Conservation (phyloP, 257 asterid species). For the Perilla frutescens region DNA sequence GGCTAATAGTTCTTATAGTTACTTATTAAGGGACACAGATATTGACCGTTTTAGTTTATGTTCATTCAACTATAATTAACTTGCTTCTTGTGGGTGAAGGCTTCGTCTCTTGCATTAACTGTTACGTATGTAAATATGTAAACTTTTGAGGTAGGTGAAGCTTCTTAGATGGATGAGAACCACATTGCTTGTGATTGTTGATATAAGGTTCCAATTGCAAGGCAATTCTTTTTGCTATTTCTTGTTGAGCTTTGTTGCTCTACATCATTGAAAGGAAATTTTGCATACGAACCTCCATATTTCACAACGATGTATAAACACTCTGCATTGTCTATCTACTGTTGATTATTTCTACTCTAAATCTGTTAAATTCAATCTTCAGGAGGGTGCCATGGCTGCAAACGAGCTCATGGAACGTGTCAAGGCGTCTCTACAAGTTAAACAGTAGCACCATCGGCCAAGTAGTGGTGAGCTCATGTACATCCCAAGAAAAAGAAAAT, state of each 20-base stretch:
- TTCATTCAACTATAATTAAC: neutral
- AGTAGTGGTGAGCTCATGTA: conserved; percentile 23
- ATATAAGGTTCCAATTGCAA: neutral
- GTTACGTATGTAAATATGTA: neutral
- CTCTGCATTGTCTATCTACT: neutral
- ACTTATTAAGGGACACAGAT: neutral
- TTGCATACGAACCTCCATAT: neutral
- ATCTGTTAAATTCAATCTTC: conserved; percentile 25
- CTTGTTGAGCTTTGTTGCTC: neutral
- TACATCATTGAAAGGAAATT: neutral
- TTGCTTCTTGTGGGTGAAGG: neutral
- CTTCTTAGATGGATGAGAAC: neutral
- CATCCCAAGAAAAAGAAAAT: conserved; percentile 8
- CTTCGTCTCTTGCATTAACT: neutral
- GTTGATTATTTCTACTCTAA: neutral
- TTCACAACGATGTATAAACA: neutral
- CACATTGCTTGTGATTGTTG: neutral
- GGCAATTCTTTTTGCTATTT: neutral
- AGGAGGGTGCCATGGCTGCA: conserved; percentile 81
- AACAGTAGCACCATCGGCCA: conserved; percentile 22
- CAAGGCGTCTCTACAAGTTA: conserved; percentile 59
- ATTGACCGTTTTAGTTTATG: neutral
- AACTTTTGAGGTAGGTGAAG: neutral
- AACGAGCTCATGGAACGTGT: conserved; percentile 62
- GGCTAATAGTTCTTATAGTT: conserved; percentile 8